Percentiles rank a stretch among this genome's conserved stretches.
These are phyloP conservation scores for Hymenoscyphus occultus DNA, from an alignment of 2,329 filamentous ascomycete genomes.

Conservation along the genomic window DNA sequence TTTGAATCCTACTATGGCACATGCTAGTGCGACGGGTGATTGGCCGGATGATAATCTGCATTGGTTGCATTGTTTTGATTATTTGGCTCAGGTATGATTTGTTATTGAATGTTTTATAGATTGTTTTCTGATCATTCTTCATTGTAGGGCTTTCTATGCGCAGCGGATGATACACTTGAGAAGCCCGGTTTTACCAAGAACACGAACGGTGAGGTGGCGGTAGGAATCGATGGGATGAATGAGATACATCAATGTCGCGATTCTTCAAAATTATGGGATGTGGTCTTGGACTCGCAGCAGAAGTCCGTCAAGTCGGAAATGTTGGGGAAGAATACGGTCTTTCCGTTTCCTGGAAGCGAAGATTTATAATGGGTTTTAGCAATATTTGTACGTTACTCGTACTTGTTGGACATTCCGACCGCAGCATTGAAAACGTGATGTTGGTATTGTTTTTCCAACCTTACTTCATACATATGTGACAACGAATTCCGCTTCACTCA, in stretches of 20 bases:
- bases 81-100: constrained; percentile 3
- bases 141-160: neutral
- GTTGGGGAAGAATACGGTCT: constrained; percentile 2
- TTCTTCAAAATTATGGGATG: constrained; percentile 2
- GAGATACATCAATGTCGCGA: constrained; percentile 8
- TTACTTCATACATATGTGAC: too few relatives aligned
- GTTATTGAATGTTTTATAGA: neutral
- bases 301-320: neutral
- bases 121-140: neutral
- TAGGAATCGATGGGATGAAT: constrained; percentile 7
- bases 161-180: constrained; percentile 7
- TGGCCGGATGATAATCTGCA: constrained; percentile 5
- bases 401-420: too few relatives aligned
- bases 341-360: constrained; percentile 1
- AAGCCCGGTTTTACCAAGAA: constrained; percentile 3
- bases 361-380: neutral
- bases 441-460: too few relatives aligned
- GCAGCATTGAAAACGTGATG: too few relatives aligned
- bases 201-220: neutral
- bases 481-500: too few relatives aligned
- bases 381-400: neutral
- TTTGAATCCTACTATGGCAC: neutral
- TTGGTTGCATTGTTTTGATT: constrained; percentile 6
- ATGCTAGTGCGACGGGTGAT: neutral
- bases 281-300: neutral